These are phyloP conservation scores for Henckelia pumila DNA, from an alignment of 257 asterid genomes.

Conservation along the genomic window DNA sequence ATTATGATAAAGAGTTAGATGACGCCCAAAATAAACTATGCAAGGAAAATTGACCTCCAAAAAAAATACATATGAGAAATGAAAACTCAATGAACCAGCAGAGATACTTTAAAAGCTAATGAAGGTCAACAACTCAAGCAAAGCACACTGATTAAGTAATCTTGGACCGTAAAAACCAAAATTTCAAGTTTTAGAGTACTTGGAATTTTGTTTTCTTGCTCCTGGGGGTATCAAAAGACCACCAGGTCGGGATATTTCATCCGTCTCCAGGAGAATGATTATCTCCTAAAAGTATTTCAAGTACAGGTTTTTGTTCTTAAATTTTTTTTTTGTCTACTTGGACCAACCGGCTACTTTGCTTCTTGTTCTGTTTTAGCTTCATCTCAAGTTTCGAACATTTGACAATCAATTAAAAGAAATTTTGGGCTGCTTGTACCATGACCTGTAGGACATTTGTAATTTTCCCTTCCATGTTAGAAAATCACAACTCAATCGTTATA, in stretches of 20 bases:
- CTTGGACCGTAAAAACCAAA: neutral
- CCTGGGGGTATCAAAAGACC: neutral
- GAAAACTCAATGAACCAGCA: slow-evolving; percentile 1
- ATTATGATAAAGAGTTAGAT: neutral
- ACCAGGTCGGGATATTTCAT: neutral
- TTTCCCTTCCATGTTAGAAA: neutral
- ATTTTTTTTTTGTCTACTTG: neutral
- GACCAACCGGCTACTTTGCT: neutral
- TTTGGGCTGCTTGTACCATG: neutral
- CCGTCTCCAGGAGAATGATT: neutral
- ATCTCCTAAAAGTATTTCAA: slow-evolving; percentile 10
- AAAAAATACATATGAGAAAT: neutral
- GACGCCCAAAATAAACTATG: slow-evolving; percentile 13
- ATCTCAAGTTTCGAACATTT: neutral
- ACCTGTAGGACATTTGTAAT: neutral
- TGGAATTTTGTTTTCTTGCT: neutral
- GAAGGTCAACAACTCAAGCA: neutral
- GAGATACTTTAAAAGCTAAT: neutral
- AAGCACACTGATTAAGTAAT: neutral
- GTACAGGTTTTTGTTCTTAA: neutral
- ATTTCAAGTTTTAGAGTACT: neutral
- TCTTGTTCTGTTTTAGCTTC: neutral
- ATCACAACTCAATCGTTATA: neutral
- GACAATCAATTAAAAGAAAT: too few relatives aligned
- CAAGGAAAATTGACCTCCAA: slow-evolving; percentile 7